phyloP scores from a whole-genome alignment of 768 basidiomycete species.

The Suillus discolor region DNA sequence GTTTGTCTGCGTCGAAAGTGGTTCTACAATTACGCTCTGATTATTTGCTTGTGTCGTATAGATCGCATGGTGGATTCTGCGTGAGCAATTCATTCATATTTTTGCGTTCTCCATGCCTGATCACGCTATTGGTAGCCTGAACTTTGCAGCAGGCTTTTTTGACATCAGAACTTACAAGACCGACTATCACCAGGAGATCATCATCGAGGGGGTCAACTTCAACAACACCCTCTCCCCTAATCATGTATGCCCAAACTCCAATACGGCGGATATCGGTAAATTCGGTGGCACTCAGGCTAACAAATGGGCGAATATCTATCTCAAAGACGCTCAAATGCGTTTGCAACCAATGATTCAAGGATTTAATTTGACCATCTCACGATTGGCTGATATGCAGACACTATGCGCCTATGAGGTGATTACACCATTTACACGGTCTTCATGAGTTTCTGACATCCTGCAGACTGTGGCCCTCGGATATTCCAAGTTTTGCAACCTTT shows the following conservation, averaged over 20 bases:
- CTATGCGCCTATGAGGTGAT: slow-evolving; percentile 43
- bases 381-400: slow-evolving; percentile 39
- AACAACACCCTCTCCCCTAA: slow-evolving; percentile 53
- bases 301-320: slow-evolving; percentile 44
- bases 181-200: slow-evolving; percentile 50
- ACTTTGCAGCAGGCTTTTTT: slow-evolving; percentile 56
- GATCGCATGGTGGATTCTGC: slow-evolving; percentile 39
- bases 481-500: slow-evolving; percentile 50
- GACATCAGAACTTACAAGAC: slow-evolving; percentile 42
- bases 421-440: not conserved
- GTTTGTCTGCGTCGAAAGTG: slow-evolving; percentile 16
- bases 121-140: slow-evolving; percentile 27
- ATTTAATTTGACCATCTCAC: slow-evolving; percentile 29
- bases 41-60: not conserved
- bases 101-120: slow-evolving; percentile 23
- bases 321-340: slow-evolving; percentile 37
- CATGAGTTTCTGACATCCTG: not conserved
- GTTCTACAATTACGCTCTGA: not conserved
- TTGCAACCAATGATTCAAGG: slow-evolving; percentile 36
- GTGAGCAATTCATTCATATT: slow-evolving; percentile 14
- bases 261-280: slow-evolving; percentile 23
- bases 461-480: slow-evolving; percentile 54
- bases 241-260: slow-evolving; percentile 33
- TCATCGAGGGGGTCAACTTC: slow-evolving; percentile 44
- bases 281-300: slow-evolving; percentile 24